Evolutionary conservation across 73 alveolate genomes (phyloP).

Genomic region (Tetrahymena thermophila): DNA sequence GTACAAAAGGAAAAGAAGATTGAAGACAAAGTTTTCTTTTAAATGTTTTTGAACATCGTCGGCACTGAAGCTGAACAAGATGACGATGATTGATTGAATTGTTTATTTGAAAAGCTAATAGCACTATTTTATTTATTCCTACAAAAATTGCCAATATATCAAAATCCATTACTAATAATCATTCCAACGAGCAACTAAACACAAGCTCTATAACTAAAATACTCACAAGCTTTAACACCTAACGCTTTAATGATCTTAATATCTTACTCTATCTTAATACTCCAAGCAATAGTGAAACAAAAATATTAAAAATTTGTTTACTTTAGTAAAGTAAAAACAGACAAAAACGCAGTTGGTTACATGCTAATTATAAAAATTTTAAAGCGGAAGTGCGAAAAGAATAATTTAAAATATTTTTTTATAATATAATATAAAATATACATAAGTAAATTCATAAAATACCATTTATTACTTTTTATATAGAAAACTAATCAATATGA

Average conservation of each 20-base stretch:
- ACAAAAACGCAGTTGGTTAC: no score
- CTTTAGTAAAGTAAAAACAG: no score
- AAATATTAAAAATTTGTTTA: no score
- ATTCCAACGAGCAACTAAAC: not conserved
- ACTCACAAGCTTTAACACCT: not conserved
- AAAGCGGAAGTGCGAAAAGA: not conserved
- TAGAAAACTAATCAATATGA: not conserved
- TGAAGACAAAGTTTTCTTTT: not conserved
- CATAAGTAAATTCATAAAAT: no score
- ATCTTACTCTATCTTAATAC: not conserved
- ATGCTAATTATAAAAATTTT: no score
- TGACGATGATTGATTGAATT: not conserved
- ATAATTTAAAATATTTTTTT: no score
- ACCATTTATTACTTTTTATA: not conserved
- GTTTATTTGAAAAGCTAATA: not conserved
- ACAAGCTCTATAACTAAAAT: not conserved
- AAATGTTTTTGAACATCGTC: not conserved
- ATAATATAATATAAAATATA: no score
- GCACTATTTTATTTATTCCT: not conserved
- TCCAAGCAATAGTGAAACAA: not conserved
- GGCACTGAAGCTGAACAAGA: constrained; percentile 1
- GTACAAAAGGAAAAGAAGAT: not conserved
- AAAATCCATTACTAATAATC: not conserved
- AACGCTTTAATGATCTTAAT: not conserved
- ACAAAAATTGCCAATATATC: not conserved